Conservation (phyloP, 768 basidiomycete genomes). For the Peribolospora kevripleyi region DNA sequence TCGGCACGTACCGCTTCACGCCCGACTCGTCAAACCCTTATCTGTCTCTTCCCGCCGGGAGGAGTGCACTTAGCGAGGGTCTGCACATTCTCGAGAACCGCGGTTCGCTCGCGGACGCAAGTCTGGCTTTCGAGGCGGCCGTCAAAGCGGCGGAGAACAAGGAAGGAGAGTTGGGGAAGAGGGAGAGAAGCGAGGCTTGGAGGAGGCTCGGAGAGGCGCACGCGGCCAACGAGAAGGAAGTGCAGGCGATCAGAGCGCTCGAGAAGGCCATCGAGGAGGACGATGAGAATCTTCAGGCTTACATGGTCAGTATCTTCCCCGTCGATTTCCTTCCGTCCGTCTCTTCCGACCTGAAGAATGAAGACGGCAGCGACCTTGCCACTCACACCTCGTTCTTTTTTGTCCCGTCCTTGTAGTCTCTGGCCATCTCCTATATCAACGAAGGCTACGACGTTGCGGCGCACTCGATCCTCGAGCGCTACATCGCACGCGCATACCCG, state of each 20-base stretch:
- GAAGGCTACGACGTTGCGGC: conserved; percentile 73
- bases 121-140: conserved; percentile 67
- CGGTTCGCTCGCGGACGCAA: conserved; percentile 67
- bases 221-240: conserved; percentile 26
- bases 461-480: conserved; percentile 59
- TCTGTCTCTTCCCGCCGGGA: conserved; percentile 21
- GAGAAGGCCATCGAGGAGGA: conserved; percentile 16
- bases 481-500: conserved; percentile 43
- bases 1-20: conserved; percentile 40
- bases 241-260: conserved; percentile 22
- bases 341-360: not conserved
- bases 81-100: conserved; percentile 52
- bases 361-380: conserved; percentile 3
- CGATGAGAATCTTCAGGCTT: not conserved
- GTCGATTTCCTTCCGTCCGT: not conserved
- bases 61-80: conserved; percentile 37
- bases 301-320: not conserved
- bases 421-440: conserved; percentile 90
- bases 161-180: conserved; percentile 22
- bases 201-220: conserved; percentile 69
- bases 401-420: conserved; percentile 31
- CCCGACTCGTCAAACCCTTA: conserved; percentile 51
- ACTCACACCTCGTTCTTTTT: not conserved
- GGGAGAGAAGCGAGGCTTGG: conserved; percentile 67
- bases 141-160: conserved; percentile 45